These are phyloP conservation scores for Colletotrichum coccodes DNA, from an alignment of 2,329 filamentous ascomycete species.

Conservation along the genomic window DNA sequence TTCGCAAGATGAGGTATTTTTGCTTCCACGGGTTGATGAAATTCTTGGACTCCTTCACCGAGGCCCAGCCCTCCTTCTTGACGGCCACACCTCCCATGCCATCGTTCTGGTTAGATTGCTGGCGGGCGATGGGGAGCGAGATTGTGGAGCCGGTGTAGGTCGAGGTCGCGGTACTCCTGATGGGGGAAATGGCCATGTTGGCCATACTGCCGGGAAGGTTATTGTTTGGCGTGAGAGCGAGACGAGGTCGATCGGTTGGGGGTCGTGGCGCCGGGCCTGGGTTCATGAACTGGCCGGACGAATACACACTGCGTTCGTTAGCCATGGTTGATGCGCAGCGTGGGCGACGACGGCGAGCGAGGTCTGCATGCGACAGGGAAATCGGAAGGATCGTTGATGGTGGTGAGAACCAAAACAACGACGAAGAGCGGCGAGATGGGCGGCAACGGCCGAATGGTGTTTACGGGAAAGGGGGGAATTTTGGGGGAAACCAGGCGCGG, in stretches of 20 bases:
- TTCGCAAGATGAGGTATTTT: conserved; percentile 90
- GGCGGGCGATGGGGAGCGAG: conserved; percentile 74
- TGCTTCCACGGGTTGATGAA: conserved; percentile 89
- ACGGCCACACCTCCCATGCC: conserved; percentile 76
- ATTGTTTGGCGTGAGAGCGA: conserved; percentile 81
- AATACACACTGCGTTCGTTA: conserved; percentile 60
- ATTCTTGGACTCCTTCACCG: conserved; percentile 90
- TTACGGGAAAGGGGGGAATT: not conserved
- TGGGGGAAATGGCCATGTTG: conserved; percentile 79
- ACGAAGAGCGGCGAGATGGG: not conserved
- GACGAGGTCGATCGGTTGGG: conserved; percentile 83
- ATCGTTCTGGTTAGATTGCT: conserved; percentile 67
- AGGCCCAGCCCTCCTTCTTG: conserved; percentile 84
- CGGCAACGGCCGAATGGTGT: not conserved
- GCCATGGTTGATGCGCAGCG: conserved; percentile 37
- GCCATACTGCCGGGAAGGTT: conserved; percentile 82
- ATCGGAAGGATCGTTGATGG: not conserved
- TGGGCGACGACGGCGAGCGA: conserved; percentile 13
- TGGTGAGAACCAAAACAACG: conserved; percentile 11
- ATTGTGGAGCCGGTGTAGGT: conserved; percentile 79
- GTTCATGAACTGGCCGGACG: conserved; percentile 87
- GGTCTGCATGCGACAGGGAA: conserved; percentile 28
- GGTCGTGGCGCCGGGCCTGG: conserved; percentile 93
- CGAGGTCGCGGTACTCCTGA: conserved; percentile 72
- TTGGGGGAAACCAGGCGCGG: conserved; percentile 19